Evolutionary conservation across 768 basidiomycete species (phyloP), one percentile per base, ranked within the genome.

Genomic region (Kwoniella bestiolae): DNA sequence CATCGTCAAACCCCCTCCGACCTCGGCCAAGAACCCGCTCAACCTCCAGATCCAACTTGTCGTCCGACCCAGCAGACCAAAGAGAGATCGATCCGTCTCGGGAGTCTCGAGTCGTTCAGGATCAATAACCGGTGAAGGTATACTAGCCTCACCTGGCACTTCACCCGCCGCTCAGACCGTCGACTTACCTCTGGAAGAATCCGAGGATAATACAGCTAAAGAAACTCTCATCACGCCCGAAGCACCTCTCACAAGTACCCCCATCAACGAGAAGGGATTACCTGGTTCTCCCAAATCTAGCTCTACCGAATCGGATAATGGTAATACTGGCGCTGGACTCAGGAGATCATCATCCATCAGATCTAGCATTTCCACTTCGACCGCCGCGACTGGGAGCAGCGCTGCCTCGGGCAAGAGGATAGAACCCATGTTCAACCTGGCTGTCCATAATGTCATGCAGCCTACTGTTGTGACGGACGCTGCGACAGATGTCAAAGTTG

Each of bases 1-100:
- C 63, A 88, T 95, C 75, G 94, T 95, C 60, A 87, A 91, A 55
- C 94, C 94, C 4, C 92, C 92, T 2, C 91, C 92, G 0, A 87
- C 90, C 5, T 87, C 88, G 72, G 84, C 86, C n/a, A 90, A 90
- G 67, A 91, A 94, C 69, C 90, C 92, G 0, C 84, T 94, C 47
- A 94, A 94, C 78, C 84, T 95, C 0, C 94, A 96, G 73, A 88
- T 96, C 11, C 94, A 96, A 79, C 88, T 96, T 45, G 89, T 95
- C 1, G 72, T 78, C 45, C 66, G 66, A 32, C 66, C 70, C 16
- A 49, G 34, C 34, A 34, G 51, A 18, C 41, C 62, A 16, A 65
- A 65, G 1, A 58, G 72, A 9, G 63, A 63, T 9, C 72, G 75
- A 9, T 73, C 72, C 29, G 67, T 51, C 18, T 55, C 67, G 5